phyloP scores from a whole-genome alignment of 106 monocot genomes.

The Amphibolis antarctica region DNA sequence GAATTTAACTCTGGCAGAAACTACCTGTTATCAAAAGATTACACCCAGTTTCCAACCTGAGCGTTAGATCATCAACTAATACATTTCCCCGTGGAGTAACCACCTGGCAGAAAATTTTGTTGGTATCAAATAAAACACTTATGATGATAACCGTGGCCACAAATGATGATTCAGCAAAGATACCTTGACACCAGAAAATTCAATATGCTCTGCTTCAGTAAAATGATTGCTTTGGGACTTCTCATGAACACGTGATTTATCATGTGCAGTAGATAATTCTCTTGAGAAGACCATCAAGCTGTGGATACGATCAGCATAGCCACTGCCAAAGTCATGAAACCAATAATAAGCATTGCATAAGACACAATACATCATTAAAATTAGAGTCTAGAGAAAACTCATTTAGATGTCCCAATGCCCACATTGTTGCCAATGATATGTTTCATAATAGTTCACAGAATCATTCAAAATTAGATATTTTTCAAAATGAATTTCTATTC shows the following conservation, averaged over 20 bases:
- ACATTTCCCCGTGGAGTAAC: constrained; percentile 88
- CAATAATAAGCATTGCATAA: not conserved
- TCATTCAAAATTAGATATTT: too few species aligned
- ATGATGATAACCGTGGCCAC: not conserved
- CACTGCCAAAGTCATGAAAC: constrained; percentile 39
- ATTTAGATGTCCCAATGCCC: too few species aligned
- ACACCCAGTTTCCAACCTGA: constrained; percentile 76
- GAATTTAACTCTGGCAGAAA: not conserved
- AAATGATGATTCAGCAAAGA: not conserved
- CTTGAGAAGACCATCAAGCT: constrained; percentile 66
- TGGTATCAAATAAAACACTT: not conserved
- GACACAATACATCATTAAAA: not conserved
- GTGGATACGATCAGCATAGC: constrained; percentile 91
- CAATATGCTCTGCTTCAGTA: constrained; percentile 80
- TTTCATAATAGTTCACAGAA: too few species aligned
- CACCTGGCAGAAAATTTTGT: constrained; percentile 41
- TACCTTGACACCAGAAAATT: constrained; percentile 92
- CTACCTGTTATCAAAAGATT: constrained; percentile 98
- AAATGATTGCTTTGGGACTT: constrained; percentile 39
- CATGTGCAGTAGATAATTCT: constrained; percentile 48
- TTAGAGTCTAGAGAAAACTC: too few species aligned
- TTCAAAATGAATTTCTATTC: too few species aligned
- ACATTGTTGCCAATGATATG: too few species aligned
- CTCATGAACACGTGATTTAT: constrained; percentile 29
- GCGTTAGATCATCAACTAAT: constrained; percentile 69